Evolutionary conservation across 1,284 basidiomycete genomes (phyloP), one percentile per base, ranked within the genome.

Genomic region (Heterobasidion annosum): DNA sequence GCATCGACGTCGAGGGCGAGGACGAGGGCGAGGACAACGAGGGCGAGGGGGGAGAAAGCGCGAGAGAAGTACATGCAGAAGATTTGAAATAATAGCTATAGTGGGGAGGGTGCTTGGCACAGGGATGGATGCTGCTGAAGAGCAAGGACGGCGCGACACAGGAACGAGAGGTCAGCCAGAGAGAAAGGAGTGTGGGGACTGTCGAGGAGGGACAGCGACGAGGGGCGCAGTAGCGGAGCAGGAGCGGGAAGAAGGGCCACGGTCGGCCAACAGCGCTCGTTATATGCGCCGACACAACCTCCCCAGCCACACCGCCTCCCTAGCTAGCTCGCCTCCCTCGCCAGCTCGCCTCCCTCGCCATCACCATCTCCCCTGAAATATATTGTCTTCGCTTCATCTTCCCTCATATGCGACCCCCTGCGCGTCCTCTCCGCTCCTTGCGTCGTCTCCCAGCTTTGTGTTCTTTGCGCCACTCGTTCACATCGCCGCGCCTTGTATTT

Each of bases 171-270:
- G 48, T 33, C 48, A 13, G 48, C 13, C 32, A 34, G 48, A 25
- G 33, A 50, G 19, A 50, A 50, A 50, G 9, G 48, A 50, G 48
- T 33, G 48, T 50, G 48, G 48, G 25, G 13, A 8, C 48, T 50
- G 48, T 34, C 34, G 5, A 15, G 12, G 48, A 19, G 34, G n/a
- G 8, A 37, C 16, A 50, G 48, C 33, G 48, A 13, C 33, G 46
- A 33, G 33, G 25, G 18, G 46, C 46, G 13, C 46, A 33, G 46
- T 12, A 33, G 46, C 8, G 46, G n/a, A 16, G 16, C 16, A 19
- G 25, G 46, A 32, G 45, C 16, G 18, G 18, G 16, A 48, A 8
- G 46, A 16, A 48, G 8, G 13, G 46, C 15, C 16, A 18, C 12
- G 18, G 45, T 9, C 12, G 10, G 9, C 10, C 25, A 13, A 16